Base-by-base conservation (phyloP, 2,329 filamentous ascomycete genomes). In the Talaromyces sp. region DNA sequence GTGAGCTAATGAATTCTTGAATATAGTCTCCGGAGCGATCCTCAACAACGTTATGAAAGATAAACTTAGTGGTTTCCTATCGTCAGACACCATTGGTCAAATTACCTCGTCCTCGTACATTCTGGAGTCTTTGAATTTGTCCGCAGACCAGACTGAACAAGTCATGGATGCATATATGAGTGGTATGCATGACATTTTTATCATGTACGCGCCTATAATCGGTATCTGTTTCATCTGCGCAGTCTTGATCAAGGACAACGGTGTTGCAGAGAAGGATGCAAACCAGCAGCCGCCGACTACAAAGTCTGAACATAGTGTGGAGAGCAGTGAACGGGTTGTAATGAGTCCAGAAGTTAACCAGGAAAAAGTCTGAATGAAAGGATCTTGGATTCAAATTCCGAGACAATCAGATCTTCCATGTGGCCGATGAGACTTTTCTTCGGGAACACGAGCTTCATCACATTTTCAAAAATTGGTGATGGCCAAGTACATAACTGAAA, bases 131-230 rank as follows among this genome's bases (percentile, higher is more conserved):
- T 19, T 56, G 11, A 52, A 60, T 29, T 32, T 60, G 14, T 41
- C 58, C 27, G n/a, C 24, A 10, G 13, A 9, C 8, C 53, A 60
- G 11, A 56, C 31, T 13, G 43, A 51, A 14, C n/a, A 27, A 19
- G 55, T 60, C 11, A 29, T 56, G 29, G 32, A 51, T 21, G 53
- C 49, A 7, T 60, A 60, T 11, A 60, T 60, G 58, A 26, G 41
- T n/a, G 58, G 54, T 26, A 38, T 60, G 54, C 58, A 60, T 53
- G 46, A 46, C 21, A 52, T 60, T 38, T 60, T 60, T 26, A 14
- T 60, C 17, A 56, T 53, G 31, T 60, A 51, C 31, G 53, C 58
- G 19, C 58, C 55, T 31, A 35, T 60, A 27, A 56, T 60, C 54
- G 41, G 41, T 4, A n/a, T 60, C 9, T 60, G 53, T 41, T 60